Evolutionary conservation across 2,329 filamentous ascomycete species (phyloP).

Genomic region (Cadophora malorum): DNA sequence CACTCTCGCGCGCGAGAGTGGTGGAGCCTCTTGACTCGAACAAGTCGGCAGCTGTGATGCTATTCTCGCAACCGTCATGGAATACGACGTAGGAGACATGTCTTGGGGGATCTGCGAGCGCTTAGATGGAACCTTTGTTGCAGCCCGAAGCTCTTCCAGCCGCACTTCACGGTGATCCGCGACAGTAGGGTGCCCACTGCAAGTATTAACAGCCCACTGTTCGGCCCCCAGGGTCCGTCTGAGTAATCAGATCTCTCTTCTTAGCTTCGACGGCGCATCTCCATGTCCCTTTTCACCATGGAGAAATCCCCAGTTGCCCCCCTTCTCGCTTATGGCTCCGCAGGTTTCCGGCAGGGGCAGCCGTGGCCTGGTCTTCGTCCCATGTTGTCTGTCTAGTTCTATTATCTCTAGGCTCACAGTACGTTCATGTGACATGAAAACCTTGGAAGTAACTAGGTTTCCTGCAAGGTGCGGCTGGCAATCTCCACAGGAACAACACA

Average conservation of each 20-base stretch:
- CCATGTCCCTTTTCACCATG: neutral
- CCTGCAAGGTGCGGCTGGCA: neutral
- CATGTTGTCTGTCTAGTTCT: neutral
- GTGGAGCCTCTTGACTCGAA: neutral
- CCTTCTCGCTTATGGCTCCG: neutral
- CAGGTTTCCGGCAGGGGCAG: conserved; percentile 6
- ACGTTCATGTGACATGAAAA: conserved; percentile 5
- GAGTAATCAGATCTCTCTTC: neutral
- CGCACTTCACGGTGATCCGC: neutral
- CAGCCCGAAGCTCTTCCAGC: neutral
- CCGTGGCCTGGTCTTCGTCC: neutral
- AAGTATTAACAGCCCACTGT: neutral
- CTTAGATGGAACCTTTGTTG: neutral
- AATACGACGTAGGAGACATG: neutral
- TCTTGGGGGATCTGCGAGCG: neutral
- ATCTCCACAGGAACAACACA: neutral
- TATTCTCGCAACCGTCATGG: neutral
- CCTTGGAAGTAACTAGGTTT: conserved; percentile 12
- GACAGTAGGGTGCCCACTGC: neutral
- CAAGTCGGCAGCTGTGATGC: neutral
- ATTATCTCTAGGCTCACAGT: neutral
- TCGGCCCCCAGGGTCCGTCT: conserved; percentile 3
- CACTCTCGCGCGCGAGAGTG: neutral
- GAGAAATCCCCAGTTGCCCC: neutral
- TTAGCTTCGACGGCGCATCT: neutral